Evolutionary conservation across 2,329 filamentous ascomycete genomes (phyloP), one percentile per base, ranked within the genome.

Genomic region (Hyphodiscus sp.): DNA sequence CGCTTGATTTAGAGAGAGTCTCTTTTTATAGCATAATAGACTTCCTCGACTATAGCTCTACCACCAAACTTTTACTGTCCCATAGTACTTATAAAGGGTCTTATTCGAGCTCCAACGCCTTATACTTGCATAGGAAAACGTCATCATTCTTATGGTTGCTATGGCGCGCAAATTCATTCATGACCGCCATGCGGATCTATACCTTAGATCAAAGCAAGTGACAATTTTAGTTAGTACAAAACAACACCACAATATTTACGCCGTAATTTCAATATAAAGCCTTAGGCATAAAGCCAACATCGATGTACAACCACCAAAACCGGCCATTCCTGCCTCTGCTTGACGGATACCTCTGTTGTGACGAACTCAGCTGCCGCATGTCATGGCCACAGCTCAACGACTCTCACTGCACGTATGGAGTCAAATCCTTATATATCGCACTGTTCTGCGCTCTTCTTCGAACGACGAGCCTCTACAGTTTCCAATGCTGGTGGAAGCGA

Each of bases 191-290:
- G 44, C 47, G 41, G 46, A 15, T 50, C 42, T 19, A 42, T 49
- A 53, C 42, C 18, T 53, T 42, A 41, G 50, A 42, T n/a, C n/a
- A n/a, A n/a, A n/a, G n/a, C n/a, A n/a, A n/a, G n/a, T 52, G 45
- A 48, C 45, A 33, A 23, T 41, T 52, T 52, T 52, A 33, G 50
- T 44, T 52, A 30, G 50, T 48, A 20, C 38, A 26, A 53, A 49
- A 44, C 41, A 44, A 33, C 45, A 33, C 51, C 51, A 23, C 50
- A 33, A 33, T 33, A 33, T 33, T 33, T 33, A 33, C 29, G 29
- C 13, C 13, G 29, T 33, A 33, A 33, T 33, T 33, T 33, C 29
- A 33, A 7, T 33, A 8, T 33, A 13, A 33, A 33, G 29, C 29
- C 29, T 33, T 33, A 33, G 29, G 29, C 29, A 33, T 33, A 33